A percentile compares a stretch with the other conserved stretches of the same genome.
These are phyloP conservation scores for Pseudevernia furfuracea DNA, from an alignment of 495 filamentous ascomycete species.

Conservation along the genomic window DNA sequence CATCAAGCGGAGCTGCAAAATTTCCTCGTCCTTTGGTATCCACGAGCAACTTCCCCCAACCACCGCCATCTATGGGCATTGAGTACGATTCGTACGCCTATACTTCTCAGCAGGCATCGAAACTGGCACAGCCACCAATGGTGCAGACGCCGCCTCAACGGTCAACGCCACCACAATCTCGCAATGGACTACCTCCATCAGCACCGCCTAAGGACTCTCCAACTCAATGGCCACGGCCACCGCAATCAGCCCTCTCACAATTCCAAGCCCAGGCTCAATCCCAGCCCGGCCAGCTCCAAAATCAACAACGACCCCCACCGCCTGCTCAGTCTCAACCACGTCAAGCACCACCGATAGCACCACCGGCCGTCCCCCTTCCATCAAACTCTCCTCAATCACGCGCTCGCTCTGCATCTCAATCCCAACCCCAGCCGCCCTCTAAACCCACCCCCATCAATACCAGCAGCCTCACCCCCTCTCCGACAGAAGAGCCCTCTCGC, in stretches of 20 bases:
- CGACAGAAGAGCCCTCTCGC: constrained; percentile 13
- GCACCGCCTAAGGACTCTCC: constrained; percentile 19
- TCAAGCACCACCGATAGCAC: constrained; percentile 11
- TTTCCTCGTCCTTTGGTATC: not conserved
- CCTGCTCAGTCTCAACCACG: constrained; percentile 9
- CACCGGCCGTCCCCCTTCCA: constrained; percentile 1
- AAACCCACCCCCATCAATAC: constrained; percentile 5
- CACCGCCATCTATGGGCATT: constrained; percentile 13
- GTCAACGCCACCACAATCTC: constrained; percentile 3
- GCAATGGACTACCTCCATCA: constrained; percentile 8
- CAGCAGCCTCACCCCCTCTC: constrained; percentile 1
- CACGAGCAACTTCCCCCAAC: not conserved
- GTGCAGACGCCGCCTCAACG: not conserved
- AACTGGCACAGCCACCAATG: not conserved
- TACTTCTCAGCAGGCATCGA: not conserved
- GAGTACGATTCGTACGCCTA: constrained; percentile 21
- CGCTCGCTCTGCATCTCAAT: not conserved
- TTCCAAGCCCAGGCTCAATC: constrained; percentile 6
- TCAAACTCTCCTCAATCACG: not conserved
- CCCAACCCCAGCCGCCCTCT: not conserved
- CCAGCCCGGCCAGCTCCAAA: constrained; percentile 7
- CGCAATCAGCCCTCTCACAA: not conserved
- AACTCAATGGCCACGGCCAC: not conserved
- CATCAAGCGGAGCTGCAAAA: constrained; percentile 17
- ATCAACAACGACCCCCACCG: constrained; percentile 11